Evolutionary conservation across 306 rosid species (phyloP).

Genomic region (Vigna reflexopilosa): DNA sequence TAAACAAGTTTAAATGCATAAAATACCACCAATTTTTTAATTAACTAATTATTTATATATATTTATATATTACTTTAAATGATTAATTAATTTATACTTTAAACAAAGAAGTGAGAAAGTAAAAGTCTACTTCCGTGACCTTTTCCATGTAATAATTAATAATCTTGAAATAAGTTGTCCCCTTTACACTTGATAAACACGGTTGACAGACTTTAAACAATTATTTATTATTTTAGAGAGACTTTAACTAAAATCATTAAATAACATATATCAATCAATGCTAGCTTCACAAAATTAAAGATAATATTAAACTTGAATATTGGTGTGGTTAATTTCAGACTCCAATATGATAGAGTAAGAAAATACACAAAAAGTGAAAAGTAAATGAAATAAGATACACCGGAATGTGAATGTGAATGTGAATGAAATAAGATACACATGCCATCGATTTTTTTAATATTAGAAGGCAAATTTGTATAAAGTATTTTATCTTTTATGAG

Average conservation of each 20-base stretch:
- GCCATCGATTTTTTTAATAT: neutral
- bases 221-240: too few species aligned
- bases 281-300: slow-evolving; percentile 7
- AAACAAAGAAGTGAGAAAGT: neutral
- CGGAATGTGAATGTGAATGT: too few species aligned
- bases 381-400: too few species aligned
- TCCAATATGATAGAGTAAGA: neutral
- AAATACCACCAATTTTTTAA: too few species aligned
- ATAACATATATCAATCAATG: slow-evolving; percentile 5
- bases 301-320: neutral
- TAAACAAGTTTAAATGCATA: too few species aligned
- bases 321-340: neutral
- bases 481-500: neutral
- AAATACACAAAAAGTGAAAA: too few species aligned
- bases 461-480: neutral
- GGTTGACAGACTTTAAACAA: neutral
- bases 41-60: too few species aligned
- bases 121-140: neutral
- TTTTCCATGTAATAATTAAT: neutral
- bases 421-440: too few species aligned
- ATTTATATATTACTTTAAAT: too few species aligned
- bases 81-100: neutral
- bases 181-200: neutral
- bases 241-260: neutral
- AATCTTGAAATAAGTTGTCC: neutral